Evolutionary conservation across 2,329 filamentous ascomycete genomes (phyloP).

Genomic region (Talaromyces sp.): DNA sequence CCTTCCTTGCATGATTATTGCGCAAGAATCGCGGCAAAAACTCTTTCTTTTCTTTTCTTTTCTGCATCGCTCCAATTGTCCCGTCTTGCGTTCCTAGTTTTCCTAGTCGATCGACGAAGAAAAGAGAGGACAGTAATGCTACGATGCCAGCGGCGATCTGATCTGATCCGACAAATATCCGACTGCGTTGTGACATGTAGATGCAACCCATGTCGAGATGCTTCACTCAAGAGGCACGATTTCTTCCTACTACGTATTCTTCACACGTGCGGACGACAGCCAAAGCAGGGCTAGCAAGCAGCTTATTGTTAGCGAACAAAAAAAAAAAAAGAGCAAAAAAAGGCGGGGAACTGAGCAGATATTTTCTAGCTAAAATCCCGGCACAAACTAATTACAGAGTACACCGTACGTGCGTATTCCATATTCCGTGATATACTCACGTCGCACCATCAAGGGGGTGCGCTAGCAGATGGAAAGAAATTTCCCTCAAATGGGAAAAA

Average conservation of each 20-base stretch:
- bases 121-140: not conserved
- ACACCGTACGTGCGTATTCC: no score
- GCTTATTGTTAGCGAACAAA: not conserved
- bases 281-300: no score
- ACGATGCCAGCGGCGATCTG: not conserved
- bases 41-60: not conserved
- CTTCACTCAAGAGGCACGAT: no score
- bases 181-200: not conserved
- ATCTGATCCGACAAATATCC: not conserved
- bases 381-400: not conserved
- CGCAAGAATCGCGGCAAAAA: not conserved
- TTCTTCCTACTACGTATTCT: no score
- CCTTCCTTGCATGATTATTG: no score
- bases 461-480: not conserved
- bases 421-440: not conserved
- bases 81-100: not conserved
- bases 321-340: not conserved
- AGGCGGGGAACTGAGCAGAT: not conserved
- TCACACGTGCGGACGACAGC: no score
- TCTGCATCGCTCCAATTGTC: not conserved
- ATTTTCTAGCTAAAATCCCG: not conserved
- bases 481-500: not conserved
- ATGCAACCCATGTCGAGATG: not conserved
- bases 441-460: not conserved
- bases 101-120: not conserved